These are phyloP conservation scores for Tylopilus balloui DNA, from an alignment of 768 basidiomycete genomes.

Conservation along the genomic window DNA sequence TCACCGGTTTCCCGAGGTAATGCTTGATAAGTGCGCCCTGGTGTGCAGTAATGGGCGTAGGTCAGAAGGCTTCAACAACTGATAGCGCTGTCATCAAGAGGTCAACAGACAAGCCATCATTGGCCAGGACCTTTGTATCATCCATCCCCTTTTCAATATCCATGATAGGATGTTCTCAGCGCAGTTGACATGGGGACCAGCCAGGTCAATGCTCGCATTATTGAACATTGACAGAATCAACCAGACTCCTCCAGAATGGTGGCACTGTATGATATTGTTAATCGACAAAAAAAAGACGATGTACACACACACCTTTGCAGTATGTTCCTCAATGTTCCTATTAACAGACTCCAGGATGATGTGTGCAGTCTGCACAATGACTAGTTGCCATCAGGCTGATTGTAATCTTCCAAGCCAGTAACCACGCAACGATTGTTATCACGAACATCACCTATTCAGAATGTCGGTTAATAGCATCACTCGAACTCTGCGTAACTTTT, in stretches of 20 bases:
- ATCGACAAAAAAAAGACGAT: not conserved
- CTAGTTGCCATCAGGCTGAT: not conserved
- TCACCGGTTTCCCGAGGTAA: not conserved
- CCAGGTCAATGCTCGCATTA: no score
- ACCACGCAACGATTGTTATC: no score
- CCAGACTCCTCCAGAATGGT: no score
- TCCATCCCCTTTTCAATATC: slow-evolving; percentile 5
- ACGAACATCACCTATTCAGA: not conserved
- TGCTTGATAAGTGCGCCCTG: not conserved
- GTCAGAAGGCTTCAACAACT: not conserved
- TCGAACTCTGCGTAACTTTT: not conserved
- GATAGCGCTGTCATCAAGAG: not conserved
- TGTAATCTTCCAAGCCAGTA: not conserved
- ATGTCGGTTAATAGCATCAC: not conserved
- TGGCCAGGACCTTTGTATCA: not conserved
- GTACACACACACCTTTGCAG: not conserved
- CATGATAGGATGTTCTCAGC: no score
- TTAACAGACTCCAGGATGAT: not conserved
- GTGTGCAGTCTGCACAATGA: no score
- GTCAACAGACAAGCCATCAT: not conserved
- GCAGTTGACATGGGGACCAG: no score
- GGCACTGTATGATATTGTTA: not conserved
- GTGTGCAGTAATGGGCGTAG: no score
- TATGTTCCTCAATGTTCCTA: not conserved
- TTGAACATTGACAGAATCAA: not conserved